phyloP scores from a whole-genome alignment of 1,139 yeast species.

The Wickerhamiella infanticola region DNA sequence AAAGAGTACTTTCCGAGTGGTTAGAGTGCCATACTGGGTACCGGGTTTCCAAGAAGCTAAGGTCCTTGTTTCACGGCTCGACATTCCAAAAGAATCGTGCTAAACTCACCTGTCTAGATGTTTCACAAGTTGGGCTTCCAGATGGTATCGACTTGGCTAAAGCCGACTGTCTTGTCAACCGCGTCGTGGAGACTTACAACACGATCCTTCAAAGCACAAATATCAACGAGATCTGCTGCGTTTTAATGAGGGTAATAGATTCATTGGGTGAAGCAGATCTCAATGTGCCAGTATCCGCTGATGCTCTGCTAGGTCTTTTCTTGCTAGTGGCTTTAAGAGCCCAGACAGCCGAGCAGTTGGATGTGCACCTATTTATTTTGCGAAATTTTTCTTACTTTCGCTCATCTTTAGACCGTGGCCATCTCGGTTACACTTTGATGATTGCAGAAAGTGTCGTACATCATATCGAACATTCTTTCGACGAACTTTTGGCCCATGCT shows the following conservation, averaged over 20 bases:
- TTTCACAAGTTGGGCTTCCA: constrained; percentile 59
- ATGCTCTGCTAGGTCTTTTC: constrained; percentile 56
- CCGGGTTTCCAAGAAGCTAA: not conserved
- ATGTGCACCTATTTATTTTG: constrained; percentile 7
- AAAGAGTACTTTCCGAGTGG: constrained; percentile 4
- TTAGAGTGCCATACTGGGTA: constrained; percentile 5
- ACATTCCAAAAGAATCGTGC: not conserved
- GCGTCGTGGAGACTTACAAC: constrained; percentile 42
- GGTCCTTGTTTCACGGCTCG: not conserved
- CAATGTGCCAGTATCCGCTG: constrained; percentile 50
- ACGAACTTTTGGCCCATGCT: constrained; percentile 32
- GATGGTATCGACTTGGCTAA: constrained; percentile 26
- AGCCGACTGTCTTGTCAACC: constrained; percentile 33
- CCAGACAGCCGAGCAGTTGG: constrained; percentile 24
- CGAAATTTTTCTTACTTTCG: constrained; percentile 8
- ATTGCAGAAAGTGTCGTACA: constrained; percentile 70
- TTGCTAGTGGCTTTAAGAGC: constrained; percentile 59
- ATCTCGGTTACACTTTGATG: constrained; percentile 46
- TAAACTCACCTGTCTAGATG: constrained; percentile 38
- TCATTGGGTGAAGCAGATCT: constrained; percentile 29
- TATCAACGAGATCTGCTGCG: constrained; percentile 38
- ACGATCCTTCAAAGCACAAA: constrained; percentile 35
- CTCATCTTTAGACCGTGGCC: constrained; percentile 6
- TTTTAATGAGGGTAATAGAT: constrained; percentile 40
- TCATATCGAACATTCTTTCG: constrained; percentile 37